Evolutionary conservation across 495 filamentous ascomycete genomes (phyloP).

Genomic region (Penicillium canescens): DNA sequence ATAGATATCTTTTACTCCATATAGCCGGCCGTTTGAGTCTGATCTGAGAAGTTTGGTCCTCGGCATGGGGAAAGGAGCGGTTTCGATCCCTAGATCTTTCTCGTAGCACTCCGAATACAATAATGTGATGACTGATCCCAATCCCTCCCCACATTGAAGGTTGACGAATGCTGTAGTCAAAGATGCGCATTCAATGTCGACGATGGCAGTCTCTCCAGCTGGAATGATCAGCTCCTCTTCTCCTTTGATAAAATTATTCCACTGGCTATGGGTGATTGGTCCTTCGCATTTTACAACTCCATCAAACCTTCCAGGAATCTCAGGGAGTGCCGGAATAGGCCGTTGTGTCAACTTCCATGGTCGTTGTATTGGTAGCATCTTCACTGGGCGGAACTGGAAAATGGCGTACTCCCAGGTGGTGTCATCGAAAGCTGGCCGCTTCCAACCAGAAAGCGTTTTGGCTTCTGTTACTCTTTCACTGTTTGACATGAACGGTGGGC

Average conservation of each 20-base stretch:
- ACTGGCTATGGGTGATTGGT: not conserved
- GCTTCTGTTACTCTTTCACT: slow-evolving; percentile 19
- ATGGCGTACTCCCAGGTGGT: slow-evolving; percentile 16
- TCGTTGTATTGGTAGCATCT: slow-evolving; percentile 27
- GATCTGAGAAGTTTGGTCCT: slow-evolving; percentile 14
- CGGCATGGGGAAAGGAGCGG: slow-evolving; percentile 18
- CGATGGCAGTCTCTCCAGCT: slow-evolving; percentile 4
- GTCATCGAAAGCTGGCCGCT: slow-evolving; percentile 18
- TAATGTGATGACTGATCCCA: slow-evolving; percentile 12
- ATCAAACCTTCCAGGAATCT: slow-evolving; percentile 11
- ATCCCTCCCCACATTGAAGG: slow-evolving; percentile 15
- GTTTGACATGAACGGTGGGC: slow-evolving; percentile 25
- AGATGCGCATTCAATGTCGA: slow-evolving; percentile 14
- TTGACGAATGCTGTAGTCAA: slow-evolving; percentile 23
- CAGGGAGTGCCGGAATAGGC: slow-evolving; percentile 19
- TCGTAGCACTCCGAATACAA: slow-evolving; percentile 28
- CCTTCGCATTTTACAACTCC: slow-evolving; percentile 13
- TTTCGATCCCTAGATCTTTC: slow-evolving; percentile 16
- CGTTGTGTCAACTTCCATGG: slow-evolving; percentile 21
- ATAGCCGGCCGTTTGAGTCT: slow-evolving; percentile 15
- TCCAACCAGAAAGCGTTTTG: slow-evolving; percentile 12
- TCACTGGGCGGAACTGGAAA: slow-evolving; percentile 9
- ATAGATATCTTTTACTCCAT: slow-evolving; percentile 24
- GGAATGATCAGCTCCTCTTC: slow-evolving; percentile 9
- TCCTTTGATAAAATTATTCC: slow-evolving; percentile 7